Percentiles rank a stretch among this genome's conserved stretches.
Evolutionary conservation across 805 yeast genomes (phyloP).

Genomic region (Starmera amethionina): DNA sequence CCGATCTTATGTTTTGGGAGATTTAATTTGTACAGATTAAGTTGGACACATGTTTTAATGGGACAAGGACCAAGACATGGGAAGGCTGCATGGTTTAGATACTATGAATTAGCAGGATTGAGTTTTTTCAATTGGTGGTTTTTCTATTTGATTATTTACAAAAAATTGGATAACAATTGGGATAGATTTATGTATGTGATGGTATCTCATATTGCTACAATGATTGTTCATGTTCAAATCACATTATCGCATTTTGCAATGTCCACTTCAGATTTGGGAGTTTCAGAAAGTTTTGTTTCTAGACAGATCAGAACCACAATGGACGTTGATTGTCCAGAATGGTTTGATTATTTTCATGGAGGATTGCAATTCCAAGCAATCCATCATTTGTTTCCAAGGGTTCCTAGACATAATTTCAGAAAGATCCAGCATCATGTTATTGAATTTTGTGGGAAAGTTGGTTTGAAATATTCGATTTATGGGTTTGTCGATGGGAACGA

Average conservation of each 20-base stretch:
- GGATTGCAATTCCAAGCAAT: constrained; percentile 89
- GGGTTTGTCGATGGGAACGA: constrained; percentile 76
- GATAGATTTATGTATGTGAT: constrained; percentile 50
- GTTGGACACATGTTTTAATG: constrained; percentile 66
- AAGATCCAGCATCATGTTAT: constrained; percentile 62
- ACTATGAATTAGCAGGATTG: constrained; percentile 65
- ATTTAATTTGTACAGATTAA: constrained; percentile 71
- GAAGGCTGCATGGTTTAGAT: constrained; percentile 79
- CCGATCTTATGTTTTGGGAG: constrained; percentile 77
- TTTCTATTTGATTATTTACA: constrained; percentile 51
- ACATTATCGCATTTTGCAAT: constrained; percentile 86
- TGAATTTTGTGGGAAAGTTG: constrained; percentile 67
- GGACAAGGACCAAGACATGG: constrained; percentile 79
- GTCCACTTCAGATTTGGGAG: constrained; percentile 84
- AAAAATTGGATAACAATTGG: constrained; percentile 40
- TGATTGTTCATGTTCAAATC: constrained; percentile 92
- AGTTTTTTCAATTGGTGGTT: constrained; percentile 72
- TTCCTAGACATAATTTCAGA: constrained; percentile 83
- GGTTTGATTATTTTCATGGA: constrained; percentile 88
- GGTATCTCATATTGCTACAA: constrained; percentile 71
- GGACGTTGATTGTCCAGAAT: constrained; percentile 91
- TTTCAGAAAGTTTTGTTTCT: constrained; percentile 66
- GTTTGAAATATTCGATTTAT: constrained; percentile 72
- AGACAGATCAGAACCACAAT: constrained; percentile 84
- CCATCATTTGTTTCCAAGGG: constrained; percentile 81